Percentiles rank a stretch among this genome's conserved stretches.
These are phyloP conservation scores for Nymphaea thermarum DNA, from an alignment of 164 flowering plant species.

Conservation along the genomic window DNA sequence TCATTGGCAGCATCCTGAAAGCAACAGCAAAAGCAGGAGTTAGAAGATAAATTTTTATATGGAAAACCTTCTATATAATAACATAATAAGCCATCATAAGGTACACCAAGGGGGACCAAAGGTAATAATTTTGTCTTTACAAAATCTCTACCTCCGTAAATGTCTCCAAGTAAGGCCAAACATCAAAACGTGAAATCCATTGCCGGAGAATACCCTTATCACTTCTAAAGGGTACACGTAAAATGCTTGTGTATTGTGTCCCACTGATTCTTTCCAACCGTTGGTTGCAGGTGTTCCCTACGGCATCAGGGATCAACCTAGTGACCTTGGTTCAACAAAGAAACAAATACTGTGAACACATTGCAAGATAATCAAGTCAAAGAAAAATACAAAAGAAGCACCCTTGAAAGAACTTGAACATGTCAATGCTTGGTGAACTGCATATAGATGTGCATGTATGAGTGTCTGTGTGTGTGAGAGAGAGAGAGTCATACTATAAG, in stretches of 20 bases:
- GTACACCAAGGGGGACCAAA: too few species aligned
- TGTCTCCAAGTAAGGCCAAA: conserved; percentile 98
- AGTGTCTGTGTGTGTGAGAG: background rate
- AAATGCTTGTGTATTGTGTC: conserved; percentile 63
- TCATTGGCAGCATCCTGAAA: conserved; percentile 83
- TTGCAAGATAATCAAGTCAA: background rate
- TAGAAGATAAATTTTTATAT: background rate
- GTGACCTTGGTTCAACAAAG: conserved; percentile 41
- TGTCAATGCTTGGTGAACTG: background rate
- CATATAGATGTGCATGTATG: background rate
- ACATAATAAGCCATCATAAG: too few species aligned
- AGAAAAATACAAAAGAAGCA: background rate
- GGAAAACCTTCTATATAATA: too few species aligned
- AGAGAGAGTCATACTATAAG: conserved; percentile 47
- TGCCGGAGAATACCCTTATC: conserved; percentile 84
- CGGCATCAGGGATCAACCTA: conserved; percentile 97
- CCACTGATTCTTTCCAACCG: conserved; percentile 87
- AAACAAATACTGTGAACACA: background rate
- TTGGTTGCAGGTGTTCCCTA: conserved; percentile 87
- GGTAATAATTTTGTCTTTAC: background rate
- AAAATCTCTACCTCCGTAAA: conserved; percentile 61
- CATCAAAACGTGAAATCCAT: conserved; percentile 98
- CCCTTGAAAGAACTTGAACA: background rate
- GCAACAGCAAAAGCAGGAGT: background rate
- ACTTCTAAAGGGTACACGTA: conserved; percentile 88